Evolutionary conservation across 495 filamentous ascomycete genomes (phyloP).

Genomic region (Hyaloscypha finlandica): DNA sequence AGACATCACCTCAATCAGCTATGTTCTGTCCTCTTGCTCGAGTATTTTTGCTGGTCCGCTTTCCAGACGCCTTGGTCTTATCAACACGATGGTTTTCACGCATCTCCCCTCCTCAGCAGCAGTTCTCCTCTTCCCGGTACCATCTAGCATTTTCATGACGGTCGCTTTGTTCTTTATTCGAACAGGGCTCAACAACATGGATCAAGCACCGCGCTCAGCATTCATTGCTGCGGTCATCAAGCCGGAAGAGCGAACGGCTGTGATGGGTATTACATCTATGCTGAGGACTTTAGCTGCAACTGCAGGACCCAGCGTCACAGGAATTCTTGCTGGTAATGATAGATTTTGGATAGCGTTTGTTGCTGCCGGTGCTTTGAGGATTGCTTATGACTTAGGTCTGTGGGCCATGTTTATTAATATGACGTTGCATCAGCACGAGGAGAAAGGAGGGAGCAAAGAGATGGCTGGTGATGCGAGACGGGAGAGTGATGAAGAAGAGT

Average conservation of each 20-base stretch:
- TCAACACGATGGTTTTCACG: slow-evolving; percentile 89
- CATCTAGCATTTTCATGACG: slow-evolving; percentile 53
- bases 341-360: slow-evolving; percentile 74
- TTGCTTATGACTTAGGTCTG: slow-evolving; percentile 72
- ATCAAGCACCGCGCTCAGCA: slow-evolving; percentile 76
- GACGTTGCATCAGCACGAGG: slow-evolving; percentile 34
- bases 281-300: slow-evolving; percentile 65
- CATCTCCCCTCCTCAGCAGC: slow-evolving; percentile 77
- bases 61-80: slow-evolving; percentile 71
- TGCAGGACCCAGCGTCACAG: slow-evolving; percentile 67
- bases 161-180: slow-evolving; percentile 67
- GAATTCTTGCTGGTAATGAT: slow-evolving; percentile 60
- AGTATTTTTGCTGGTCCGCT: slow-evolving; percentile 75
- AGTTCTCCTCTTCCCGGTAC: slow-evolving; percentile 69
- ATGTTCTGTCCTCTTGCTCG: slow-evolving; percentile 64
- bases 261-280: slow-evolving; percentile 72
- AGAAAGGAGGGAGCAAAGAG: slow-evolving; percentile 21
- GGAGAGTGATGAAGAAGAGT: slow-evolving; percentile 40
- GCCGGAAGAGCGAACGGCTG: slow-evolving; percentile 74
- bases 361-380: slow-evolving; percentile 67
- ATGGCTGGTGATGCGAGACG: slow-evolving; percentile 11
- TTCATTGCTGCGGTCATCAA: slow-evolving; percentile 74
- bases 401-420: slow-evolving; percentile 62
- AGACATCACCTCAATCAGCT: slow-evolving; percentile 64
- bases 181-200: slow-evolving; percentile 73